A percentile compares a stretch with the other conserved stretches of the same genome.
Evolutionary conservation across 2,329 filamentous ascomycete genomes (phyloP).

Genomic region (Ceratocystis harringtonii): DNA sequence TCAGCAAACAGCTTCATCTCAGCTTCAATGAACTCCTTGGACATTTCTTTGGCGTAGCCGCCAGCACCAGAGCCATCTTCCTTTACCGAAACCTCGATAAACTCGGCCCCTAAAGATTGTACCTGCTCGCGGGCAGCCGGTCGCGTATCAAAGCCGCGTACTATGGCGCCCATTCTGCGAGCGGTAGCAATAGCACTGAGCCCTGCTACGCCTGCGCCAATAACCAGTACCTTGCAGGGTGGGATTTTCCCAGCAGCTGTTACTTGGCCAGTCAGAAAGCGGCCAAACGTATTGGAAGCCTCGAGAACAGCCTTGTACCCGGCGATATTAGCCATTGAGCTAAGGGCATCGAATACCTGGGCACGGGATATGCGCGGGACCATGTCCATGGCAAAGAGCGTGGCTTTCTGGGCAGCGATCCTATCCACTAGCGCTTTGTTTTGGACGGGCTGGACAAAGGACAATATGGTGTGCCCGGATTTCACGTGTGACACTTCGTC

Average conservation of each 20-base stretch:
- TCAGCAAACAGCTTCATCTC: conserved; percentile 88
- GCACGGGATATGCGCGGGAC: conserved; percentile 79
- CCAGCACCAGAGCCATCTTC: conserved; percentile 75
- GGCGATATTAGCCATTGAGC: conserved; percentile 88
- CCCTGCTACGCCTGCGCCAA: conserved; percentile 79
- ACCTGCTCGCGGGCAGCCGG: conserved; percentile 80
- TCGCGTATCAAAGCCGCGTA: conserved; percentile 81
- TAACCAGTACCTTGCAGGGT: conserved; percentile 77
- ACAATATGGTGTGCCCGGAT: conserved; percentile 59
- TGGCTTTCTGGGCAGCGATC: conserved; percentile 55
- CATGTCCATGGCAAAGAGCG: conserved; percentile 82
- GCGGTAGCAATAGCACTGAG: conserved; percentile 79
- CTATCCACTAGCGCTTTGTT: conserved; percentile 62
- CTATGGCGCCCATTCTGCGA: conserved; percentile 72
- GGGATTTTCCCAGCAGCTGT: conserved; percentile 85
- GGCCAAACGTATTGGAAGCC: conserved; percentile 76
- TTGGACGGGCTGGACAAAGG: conserved; percentile 69
- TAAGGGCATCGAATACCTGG: conserved; percentile 75
- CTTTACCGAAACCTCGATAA: conserved; percentile 70
- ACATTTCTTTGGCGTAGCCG: conserved; percentile 89
- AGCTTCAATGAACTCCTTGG: conserved; percentile 79
- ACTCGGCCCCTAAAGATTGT: conserved; percentile 77
- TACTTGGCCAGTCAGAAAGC: conserved; percentile 77
- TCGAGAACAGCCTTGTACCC: conserved; percentile 86
- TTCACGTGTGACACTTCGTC: conserved; percentile 55